Evolutionary conservation across 2,329 filamentous ascomycete species (phyloP), one percentile per base, ranked within the genome.

Genomic region (Decorospora gaudefroyi): DNA sequence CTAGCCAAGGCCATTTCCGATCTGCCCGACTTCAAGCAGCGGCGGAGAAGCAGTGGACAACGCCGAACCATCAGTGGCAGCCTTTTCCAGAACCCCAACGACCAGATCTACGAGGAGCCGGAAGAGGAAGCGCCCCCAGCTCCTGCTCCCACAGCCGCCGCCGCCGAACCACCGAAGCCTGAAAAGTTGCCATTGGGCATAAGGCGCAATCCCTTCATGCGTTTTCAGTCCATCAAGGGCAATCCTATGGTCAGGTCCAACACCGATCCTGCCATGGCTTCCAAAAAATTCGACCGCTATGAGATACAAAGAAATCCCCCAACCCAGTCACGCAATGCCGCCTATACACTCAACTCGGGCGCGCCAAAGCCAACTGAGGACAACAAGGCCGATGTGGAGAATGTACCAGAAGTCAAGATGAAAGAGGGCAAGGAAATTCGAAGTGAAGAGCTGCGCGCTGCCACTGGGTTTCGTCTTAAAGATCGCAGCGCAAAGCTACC

Each of bases 71-170:
- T 84, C 60, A 90, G 85, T 64, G 85, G 84, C 55, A 81, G 77
- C 40, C 80, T 84, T 1, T 90, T 89, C 65, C 77, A 78, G 54
- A 81, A 82, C 49, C 86, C 85, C 1, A 82, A 85, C 22, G 86
- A 90, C 64, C 84, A 88, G 62, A 91, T 96, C 49, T 96, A 90
- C 78, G 91, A 96, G 68, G 92, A 96, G 65, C 87, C 89, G 1
- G 83, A 87, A 61, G 76, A 78, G 43, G 59, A 69, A 33, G 55
- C 59, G 12, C 48, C 55, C 28, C 36, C 52, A 37, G 53, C 52
- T 35, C 55, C 60, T 46, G 53, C 54, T 39, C 60, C 63, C 22
- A 59, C 62, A 11, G 61, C 64, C 18, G 57, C 59, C 25, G 50
- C 62, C 26, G 51, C 63, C 13, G 63, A 69, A 30, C 52, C 65